Percentiles rank a stretch among this genome's conserved stretches.
These are phyloP conservation scores for Penicillium subrubescens DNA, from an alignment of 495 filamentous ascomycete genomes.

Conservation along the genomic window DNA sequence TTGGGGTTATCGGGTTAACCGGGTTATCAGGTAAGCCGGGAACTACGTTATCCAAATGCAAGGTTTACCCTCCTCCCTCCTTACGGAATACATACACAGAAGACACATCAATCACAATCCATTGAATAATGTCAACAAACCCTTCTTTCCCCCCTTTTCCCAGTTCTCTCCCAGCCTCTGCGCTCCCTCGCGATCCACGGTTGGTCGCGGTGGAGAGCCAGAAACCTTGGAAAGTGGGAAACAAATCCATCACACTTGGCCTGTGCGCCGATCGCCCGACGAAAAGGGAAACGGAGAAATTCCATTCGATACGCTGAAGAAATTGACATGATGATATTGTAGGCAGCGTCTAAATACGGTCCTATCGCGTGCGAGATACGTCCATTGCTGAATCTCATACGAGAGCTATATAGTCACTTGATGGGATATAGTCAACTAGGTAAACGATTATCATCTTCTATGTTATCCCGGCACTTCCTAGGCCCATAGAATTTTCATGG, in stretches of 20 bases:
- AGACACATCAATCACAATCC: not conserved
- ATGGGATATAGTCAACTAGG: too few species aligned
- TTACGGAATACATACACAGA: not conserved
- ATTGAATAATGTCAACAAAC: not conserved
- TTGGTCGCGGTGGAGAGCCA: constrained; percentile 1
- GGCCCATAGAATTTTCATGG: constrained; percentile 8
- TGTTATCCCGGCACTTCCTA: not conserved
- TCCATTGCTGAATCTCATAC: too few species aligned
- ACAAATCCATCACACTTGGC: constrained; percentile 3
- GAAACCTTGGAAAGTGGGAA: constrained; percentile 8
- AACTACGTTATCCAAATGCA: not conserved
- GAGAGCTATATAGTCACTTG: too few species aligned
- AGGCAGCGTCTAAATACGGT: not conserved
- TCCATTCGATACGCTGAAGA: not conserved
- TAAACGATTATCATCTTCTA: too few species aligned
- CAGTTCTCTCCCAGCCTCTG: not conserved
- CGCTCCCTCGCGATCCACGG: constrained; percentile 8
- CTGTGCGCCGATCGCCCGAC: constrained; percentile 9
- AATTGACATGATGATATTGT: not conserved
- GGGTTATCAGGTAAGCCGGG: too few species aligned
- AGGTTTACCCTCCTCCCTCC: not conserved
- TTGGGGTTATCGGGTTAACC: too few species aligned
- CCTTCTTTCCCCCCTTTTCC: not conserved
- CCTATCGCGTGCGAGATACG: too few species aligned
- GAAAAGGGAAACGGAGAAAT: not conserved